phyloP scores from a whole-genome alignment of 192 early-diverging fungal species.

The Thoreauomyces humboldtii region DNA sequence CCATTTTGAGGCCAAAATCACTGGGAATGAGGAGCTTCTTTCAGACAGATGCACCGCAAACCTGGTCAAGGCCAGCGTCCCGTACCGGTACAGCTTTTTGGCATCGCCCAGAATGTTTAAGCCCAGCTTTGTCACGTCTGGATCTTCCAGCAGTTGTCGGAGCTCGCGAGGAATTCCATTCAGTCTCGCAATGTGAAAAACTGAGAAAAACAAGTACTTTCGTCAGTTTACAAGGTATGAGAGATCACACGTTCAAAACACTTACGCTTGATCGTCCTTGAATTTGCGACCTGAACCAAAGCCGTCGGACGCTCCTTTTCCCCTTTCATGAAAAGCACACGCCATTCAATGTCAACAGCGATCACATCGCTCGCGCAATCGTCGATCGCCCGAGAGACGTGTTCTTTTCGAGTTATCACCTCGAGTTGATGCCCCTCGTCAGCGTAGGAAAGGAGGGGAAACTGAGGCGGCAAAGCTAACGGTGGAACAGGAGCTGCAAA shows the following conservation, averaged over 20 bases:
- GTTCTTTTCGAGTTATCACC: too few species aligned
- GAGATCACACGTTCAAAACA: too few species aligned
- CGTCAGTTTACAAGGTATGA: background rate
- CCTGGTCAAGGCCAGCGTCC: too few species aligned
- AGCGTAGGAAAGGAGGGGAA: too few species aligned
- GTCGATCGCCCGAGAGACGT: too few species aligned
- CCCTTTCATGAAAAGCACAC: background rate
- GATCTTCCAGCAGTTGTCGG: slow-evolving; percentile 12
- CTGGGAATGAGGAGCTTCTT: too few species aligned
- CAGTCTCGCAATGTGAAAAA: slow-evolving; percentile 1
- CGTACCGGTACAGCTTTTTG: slow-evolving; percentile 14
- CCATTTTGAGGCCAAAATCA: slow-evolving; percentile 23
- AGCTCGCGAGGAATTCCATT: background rate
- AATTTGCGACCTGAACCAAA: slow-evolving; percentile 25
- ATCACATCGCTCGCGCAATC: too few species aligned
- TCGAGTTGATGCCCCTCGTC: too few species aligned
- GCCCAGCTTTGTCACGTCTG: slow-evolving; percentile 5
- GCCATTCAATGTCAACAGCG: slow-evolving; percentile 28
- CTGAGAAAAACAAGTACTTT: background rate
- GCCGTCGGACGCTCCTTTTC: slow-evolving; percentile 3
- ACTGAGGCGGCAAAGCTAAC: too few species aligned
- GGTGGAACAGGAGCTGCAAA: too few species aligned
- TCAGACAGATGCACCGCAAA: too few species aligned
- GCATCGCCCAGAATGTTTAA: slow-evolving; percentile 26
- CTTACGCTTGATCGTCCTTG: slow-evolving; percentile 13